Base-by-base conservation (phyloP, 768 basidiomycete genomes). In the Amanita fuliginea region DNA sequence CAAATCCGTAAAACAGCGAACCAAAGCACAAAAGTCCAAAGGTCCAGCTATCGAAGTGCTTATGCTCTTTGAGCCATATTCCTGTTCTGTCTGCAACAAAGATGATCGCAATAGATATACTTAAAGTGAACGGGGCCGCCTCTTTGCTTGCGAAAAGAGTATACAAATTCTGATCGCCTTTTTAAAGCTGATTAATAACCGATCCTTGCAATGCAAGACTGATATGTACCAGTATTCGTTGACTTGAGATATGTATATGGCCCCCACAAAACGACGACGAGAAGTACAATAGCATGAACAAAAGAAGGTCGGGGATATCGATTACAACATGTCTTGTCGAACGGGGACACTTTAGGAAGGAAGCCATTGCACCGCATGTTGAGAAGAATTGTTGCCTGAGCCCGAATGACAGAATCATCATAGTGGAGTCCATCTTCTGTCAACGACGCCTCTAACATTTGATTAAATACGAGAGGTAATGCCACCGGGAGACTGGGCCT, bases 371-470 rank as follows among this genome's bases (percentile, higher is more conserved):
- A 96, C 28, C 77, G 76, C 49, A 88, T 63, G 55, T 92, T 93
- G 22, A 91, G 69, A 44, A 96, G 66, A 43, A 95, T 69, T 52
- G 78, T 81, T 8, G 86, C 85, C 62, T 95, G 91, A 35, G 73
- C 67, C 55, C 70, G 74, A 53, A 83, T 69, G 36, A 90, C 58
- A 22, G 70, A 56, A 45, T 79, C 72, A 2, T 77, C 77, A 57
- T 83, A 94, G 63, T 95, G 92, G 7, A 96, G 67, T 4, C 92
- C 92, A 55, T 96, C 92, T 34, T 79, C 71, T 14, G 92, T 95
- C 58, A 85, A 73, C 2, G 77, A 76, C 6, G 78, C 71, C 51
- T 82, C 77, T 11, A 89, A 67, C 76, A 96, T 80, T 40, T 73
- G 60, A 64, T 96, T 96, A 67, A 95, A 89, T 1, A 83, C 86